Conservation (phyloP, 1,284 basidiomycete species). For the Pascua sp. region DNA sequence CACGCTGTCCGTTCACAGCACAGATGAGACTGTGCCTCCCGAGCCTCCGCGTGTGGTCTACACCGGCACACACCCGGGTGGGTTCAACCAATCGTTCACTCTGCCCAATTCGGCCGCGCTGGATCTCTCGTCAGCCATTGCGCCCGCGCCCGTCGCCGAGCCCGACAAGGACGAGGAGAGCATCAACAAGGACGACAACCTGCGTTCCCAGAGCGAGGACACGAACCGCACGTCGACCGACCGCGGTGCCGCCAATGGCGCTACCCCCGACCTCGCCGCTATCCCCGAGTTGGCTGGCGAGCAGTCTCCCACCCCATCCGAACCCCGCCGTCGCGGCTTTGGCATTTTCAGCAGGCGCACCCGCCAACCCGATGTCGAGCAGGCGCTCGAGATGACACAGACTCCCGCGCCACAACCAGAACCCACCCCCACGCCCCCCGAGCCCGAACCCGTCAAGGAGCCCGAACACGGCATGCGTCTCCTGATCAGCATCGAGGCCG, state of each 20-base stretch:
- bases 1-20: conserved; percentile 66
- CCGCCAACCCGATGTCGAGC: conserved; percentile 36
- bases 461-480: conserved; percentile 67
- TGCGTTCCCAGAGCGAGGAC: conserved; percentile 21
- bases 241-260: conserved; percentile 12
- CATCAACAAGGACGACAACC: conserved; percentile 8
- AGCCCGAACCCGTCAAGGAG: conserved; percentile 51
- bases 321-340: conserved; percentile 25
- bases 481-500: conserved; percentile 68
- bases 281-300: conserved; percentile 26
- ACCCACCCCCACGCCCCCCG: conserved; percentile 22
- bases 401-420: conserved; percentile 38
- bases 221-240: conserved; percentile 26
- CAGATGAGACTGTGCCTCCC: conserved; percentile 52
- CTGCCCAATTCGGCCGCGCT: conserved; percentile 62
- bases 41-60: conserved; percentile 60
- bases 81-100: conserved; percentile 68
- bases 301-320: background rate
- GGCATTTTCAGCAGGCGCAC: conserved; percentile 31
- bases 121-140: conserved; percentile 39
- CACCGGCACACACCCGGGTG: conserved; percentile 69
- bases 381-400: conserved; percentile 41
- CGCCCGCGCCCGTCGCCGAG: conserved; percentile 20
- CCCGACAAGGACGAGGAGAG: conserved; percentile 12
- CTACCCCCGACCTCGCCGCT: conserved; percentile 24